Percentiles rank a stretch among this genome's conserved stretches.
Evolutionary conservation across 257 asterid genomes (phyloP).

Genomic region (Lithospermum erythrorhizon): DNA sequence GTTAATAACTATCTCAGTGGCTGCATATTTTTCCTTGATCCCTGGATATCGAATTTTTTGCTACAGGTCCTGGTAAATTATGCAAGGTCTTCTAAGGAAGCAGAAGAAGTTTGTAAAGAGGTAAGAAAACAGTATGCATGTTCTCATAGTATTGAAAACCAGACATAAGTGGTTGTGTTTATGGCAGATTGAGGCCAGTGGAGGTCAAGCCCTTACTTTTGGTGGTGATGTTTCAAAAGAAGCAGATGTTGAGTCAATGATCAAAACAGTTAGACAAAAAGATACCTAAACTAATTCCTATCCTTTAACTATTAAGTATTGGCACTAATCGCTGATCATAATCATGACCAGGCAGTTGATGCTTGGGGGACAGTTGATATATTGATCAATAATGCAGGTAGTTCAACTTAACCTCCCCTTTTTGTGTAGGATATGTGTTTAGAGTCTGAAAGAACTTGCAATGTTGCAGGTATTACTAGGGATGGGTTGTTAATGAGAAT

Average conservation of each 20-base stretch:
- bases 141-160: not conserved
- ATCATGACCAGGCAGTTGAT: constrained; percentile 59
- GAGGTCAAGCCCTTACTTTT: constrained; percentile 80
- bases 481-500: constrained; percentile 93
- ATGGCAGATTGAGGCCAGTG: constrained; percentile 71
- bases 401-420: constrained; percentile 8
- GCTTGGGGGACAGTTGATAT: constrained; percentile 93
- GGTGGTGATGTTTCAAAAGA: constrained; percentile 98
- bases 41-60: not conserved
- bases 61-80: constrained; percentile 64
- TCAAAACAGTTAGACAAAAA: constrained; percentile 54
- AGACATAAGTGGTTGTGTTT: not conserved
- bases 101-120: constrained; percentile 80
- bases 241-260: constrained; percentile 85
- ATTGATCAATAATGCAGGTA: constrained; percentile 87
- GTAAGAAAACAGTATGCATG: constrained; percentile 14
- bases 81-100: constrained; percentile 97
- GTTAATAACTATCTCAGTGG: not conserved
- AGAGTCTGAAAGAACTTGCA: constrained; percentile 1
- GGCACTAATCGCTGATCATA: constrained; percentile 15
- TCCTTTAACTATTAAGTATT: constrained; percentile 7
- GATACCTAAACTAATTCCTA: constrained; percentile 2
- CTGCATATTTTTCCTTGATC: not conserved
- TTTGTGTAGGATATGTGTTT: not conserved
- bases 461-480: constrained; percentile 73